These are phyloP conservation scores for Populus simonii DNA, from an alignment of 345 rosid species.

Conservation along the genomic window DNA sequence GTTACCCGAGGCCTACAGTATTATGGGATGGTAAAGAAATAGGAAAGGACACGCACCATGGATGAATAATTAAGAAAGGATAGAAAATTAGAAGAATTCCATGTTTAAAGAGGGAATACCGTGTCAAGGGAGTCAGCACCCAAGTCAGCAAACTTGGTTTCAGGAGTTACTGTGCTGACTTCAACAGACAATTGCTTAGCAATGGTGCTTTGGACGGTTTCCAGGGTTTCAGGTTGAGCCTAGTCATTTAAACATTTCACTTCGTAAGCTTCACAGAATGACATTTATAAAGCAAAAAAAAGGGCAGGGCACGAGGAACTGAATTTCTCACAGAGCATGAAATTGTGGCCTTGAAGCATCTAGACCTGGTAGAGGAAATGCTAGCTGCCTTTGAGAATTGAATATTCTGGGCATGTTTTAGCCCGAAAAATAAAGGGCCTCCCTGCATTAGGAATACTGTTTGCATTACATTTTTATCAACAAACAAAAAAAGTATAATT, in stretches of 20 bases:
- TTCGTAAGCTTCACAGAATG: background rate
- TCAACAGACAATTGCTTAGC: constrained; percentile 65
- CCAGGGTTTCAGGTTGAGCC: constrained; percentile 51
- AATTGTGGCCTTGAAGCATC: constrained; percentile 31
- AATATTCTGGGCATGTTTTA: constrained; percentile 30
- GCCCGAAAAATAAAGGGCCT: constrained; percentile 21
- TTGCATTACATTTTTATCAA: background rate
- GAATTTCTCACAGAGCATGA: constrained; percentile 47
- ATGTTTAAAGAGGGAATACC: constrained; percentile 19
- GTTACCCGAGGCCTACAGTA: no score
- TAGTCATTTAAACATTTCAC: constrained; percentile 1
- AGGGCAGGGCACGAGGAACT: background rate
- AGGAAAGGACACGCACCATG: background rate
- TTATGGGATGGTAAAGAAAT: no score
- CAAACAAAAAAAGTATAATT: background rate
- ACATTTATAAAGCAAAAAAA: background rate
- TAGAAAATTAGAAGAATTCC: background rate
- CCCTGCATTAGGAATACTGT: constrained; percentile 32
- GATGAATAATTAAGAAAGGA: background rate
- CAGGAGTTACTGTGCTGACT: constrained; percentile 44
- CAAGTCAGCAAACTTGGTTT: constrained; percentile 61
- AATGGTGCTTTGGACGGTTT: constrained; percentile 50
- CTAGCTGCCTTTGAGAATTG: constrained; percentile 25
- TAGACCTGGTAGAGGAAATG: constrained; percentile 23
- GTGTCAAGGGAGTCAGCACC: constrained; percentile 76